Evolutionary conservation across 2,329 filamentous ascomycete species (phyloP).

Genomic region (Trichoderma koningiopsis): DNA sequence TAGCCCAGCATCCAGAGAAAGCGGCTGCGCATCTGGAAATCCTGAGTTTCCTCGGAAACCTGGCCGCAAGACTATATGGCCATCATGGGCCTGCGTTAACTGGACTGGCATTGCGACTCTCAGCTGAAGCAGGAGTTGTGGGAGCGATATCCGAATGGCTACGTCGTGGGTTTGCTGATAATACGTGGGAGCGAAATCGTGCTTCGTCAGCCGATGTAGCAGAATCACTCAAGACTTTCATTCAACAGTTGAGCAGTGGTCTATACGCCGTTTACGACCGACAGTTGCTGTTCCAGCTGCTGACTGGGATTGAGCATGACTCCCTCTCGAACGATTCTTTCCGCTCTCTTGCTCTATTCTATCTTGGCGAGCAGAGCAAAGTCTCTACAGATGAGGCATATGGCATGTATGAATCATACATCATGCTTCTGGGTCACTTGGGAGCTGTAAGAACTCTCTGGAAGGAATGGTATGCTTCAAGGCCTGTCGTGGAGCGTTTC

Average conservation of each 20-base stretch:
- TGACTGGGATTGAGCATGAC: slow-evolving; percentile 36
- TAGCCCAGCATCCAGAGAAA: slow-evolving; percentile 22
- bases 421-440: slow-evolving; percentile 36
- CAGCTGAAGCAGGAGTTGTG: slow-evolving; percentile 34
- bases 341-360: slow-evolving; percentile 30
- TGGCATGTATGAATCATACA: slow-evolving; percentile 34
- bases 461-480: slow-evolving; percentile 36
- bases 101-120: slow-evolving; percentile 37
- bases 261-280: slow-evolving; percentile 26
- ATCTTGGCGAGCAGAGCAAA: slow-evolving; percentile 21
- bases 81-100: slow-evolving; percentile 36
- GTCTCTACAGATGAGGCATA: slow-evolving; percentile 13
- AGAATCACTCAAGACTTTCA: slow-evolving; percentile 30
- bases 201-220: slow-evolving; percentile 31
- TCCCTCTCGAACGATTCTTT: slow-evolving; percentile 32
- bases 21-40: slow-evolving; percentile 27
- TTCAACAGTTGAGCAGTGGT: neutral
- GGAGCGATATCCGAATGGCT: slow-evolving; percentile 34
- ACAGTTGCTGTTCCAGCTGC: slow-evolving; percentile 34
- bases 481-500: neutral
- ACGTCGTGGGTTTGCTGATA: slow-evolving; percentile 29
- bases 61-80: slow-evolving; percentile 39
- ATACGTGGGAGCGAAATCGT: slow-evolving; percentile 26
- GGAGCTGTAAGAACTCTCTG: slow-evolving; percentile 38
- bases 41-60: slow-evolving; percentile 46